Evolutionary conservation across 2,329 filamentous ascomycete species (phyloP), one percentile per base, ranked within the genome.

Genomic region (Magnaporthales sp.): DNA sequence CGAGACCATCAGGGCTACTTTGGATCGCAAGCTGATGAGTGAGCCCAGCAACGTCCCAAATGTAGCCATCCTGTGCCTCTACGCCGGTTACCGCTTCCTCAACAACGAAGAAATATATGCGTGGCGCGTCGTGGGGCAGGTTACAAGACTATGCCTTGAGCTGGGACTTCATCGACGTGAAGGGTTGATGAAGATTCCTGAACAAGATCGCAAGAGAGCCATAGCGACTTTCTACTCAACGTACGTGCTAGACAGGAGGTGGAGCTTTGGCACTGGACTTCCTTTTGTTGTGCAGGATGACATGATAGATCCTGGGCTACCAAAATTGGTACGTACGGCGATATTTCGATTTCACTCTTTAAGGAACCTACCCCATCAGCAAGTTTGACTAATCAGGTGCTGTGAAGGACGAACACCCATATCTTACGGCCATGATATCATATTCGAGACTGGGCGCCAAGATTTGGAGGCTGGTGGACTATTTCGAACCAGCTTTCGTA

Each of bases 361-460:
- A 7, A 2, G 15, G 9, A 19, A 32, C 38, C 10, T 27, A 3
- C 9, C 2, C 4, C 5, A 3, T 4, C 81, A 97, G 54, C 93
- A 97, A 74, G 84, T 92, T 54, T 84, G 93, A 64, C 97, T 92
- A 92, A 92, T 90, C 69, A 92, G 91, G 90, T n/a, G 93, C 91
- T 73, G 91, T 97, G 68, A 26, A 81, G 81, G 81, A 86, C 13
- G 79, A 83, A 15, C 77, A 81, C 31, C 91, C 90, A 0, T 96
- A 94, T 73, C 80, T 97, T 1, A 87, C 88, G 46, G 89, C 90
- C 62, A 96, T 97, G 91, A 89, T 96, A 60, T 84, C 86, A 0
- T 97, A 96, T 75, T 92, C 91, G 61, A 86, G 87, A 66, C 88
- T 97, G 54, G 90, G 89, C 30, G 93, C 92, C 67, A 93, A 91